Evolutionary conservation across 2,329 filamentous ascomycete genomes (phyloP), one percentile per base, ranked within the genome.

Genomic region (Sarocladium brachiariae): DNA sequence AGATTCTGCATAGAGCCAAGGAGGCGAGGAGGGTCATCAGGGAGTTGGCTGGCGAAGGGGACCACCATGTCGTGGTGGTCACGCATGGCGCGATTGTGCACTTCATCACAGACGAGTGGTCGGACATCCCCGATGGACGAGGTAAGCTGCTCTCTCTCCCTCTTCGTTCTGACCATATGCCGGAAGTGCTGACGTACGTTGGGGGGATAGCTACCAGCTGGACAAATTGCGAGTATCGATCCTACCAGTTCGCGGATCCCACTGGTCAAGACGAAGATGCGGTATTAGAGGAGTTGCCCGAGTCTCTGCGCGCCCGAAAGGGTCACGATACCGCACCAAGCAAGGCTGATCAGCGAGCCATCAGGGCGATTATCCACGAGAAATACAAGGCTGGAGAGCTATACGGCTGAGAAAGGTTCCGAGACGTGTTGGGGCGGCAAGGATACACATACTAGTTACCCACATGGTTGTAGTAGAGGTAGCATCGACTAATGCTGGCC

Each of bases 61-160:
- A 87, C 59, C 72, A 70, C 3, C 78, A 92, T 58, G 78, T 95
- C 24, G 81, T 85, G 0, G 75, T 90, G 2, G 88, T 95, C 7
- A 86, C 88, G 2, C 90, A 95, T 60, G 90, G 90, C 2, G 87
- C 86, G 1, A 87, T 91, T 58, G 64, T 95, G 59, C 90, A 96
- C 65, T 95, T 89, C 60, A 70, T 96, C 55, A 93, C 88, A 0
- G 80, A 90, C 57, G 89, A 95, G 60, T 95, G 84, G 81, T 73
- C 81, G 50, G 86, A 82, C 37, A 76, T 78, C 21, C 63, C 68
- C 59, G 59, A 72, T 3, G 58, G 59, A 1, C 55, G 54, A 52
- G 69, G 74, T 75, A 64, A 51, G 72, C 30, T 16, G 13, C 37
- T 27, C 6, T 49, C 45, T 23, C 33, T 6, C 8, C 16, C 9